Conservation (phyloP, 768 basidiomycete genomes). For the Sarcodon sp. region DNA sequence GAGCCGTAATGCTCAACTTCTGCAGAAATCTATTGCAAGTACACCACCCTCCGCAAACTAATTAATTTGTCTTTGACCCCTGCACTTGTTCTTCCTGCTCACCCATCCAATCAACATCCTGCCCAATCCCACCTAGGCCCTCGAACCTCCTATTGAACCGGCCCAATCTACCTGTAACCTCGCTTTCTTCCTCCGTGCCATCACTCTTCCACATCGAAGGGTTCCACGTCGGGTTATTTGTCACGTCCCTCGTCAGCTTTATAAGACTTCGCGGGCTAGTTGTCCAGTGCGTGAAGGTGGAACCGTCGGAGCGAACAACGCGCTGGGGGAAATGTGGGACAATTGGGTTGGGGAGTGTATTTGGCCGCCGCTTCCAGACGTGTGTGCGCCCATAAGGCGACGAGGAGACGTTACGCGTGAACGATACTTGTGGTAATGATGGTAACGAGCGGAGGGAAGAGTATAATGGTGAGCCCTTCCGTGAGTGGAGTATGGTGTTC, state of each 20-base stretch:
- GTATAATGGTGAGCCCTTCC: not conserved
- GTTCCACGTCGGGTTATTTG: slow-evolving; percentile 84
- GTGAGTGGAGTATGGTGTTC: not conserved
- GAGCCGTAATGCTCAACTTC: too few relatives aligned
- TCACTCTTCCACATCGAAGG: slow-evolving; percentile 26
- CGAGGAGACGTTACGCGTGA: slow-evolving; percentile 37
- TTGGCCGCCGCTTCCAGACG: slow-evolving; percentile 59
- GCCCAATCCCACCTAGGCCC: slow-evolving; percentile 11
- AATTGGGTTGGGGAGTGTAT: slow-evolving; percentile 66
- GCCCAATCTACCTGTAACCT: slow-evolving; percentile 65
- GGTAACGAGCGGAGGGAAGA: too few relatives aligned
- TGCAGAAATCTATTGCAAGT: too few relatives aligned
- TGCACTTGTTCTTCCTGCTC: not conserved
- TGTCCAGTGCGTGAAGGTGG: slow-evolving; percentile 78
- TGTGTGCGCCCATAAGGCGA: slow-evolving; percentile 81
- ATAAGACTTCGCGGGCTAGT: slow-evolving; percentile 75
- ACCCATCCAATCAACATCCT: not conserved
- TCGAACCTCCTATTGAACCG: slow-evolving; percentile 70
- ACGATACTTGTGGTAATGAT: not conserved
- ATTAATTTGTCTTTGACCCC: not conserved
- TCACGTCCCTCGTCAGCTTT: slow-evolving; percentile 75
- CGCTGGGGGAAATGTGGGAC: slow-evolving; percentile 81
- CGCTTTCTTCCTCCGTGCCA: slow-evolving; percentile 50
- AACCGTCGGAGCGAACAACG: slow-evolving; percentile 80
- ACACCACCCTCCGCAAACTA: too few relatives aligned